phyloP scores from a whole-genome alignment of 495 filamentous ascomycete genomes.

The Aspergillus campestris region DNA sequence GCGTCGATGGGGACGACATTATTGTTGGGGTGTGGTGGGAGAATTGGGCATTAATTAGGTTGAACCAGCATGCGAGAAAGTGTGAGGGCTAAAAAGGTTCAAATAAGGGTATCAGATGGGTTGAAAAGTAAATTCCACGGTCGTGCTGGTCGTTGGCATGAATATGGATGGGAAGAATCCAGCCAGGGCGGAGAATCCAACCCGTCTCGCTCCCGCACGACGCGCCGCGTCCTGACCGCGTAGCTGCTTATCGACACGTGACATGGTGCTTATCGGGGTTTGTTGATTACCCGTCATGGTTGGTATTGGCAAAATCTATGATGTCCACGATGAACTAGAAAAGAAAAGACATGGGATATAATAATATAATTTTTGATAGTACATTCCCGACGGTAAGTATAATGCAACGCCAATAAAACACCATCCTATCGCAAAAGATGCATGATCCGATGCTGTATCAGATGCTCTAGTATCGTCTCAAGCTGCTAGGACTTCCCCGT shows the following conservation, averaged over 20 bases:
- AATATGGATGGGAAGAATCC: background rate
- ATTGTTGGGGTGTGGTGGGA: background rate
- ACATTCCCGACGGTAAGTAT: background rate
- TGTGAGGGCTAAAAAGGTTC: background rate
- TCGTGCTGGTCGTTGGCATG: background rate
- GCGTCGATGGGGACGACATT: conserved; percentile 38
- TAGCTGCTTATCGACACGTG: conserved; percentile 12
- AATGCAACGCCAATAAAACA: conserved; percentile 10
- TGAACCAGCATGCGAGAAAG: background rate
- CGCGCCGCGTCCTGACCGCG: conserved; percentile 14
- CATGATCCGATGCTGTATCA: conserved; percentile 9
- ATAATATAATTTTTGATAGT: background rate
- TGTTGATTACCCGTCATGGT: no score
- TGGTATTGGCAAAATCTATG: no score
- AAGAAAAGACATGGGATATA: no score
- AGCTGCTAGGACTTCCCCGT: no score
- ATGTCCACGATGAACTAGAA: no score
- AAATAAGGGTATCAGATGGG: background rate
- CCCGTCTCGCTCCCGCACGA: background rate
- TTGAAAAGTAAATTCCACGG: background rate
- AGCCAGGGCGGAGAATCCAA: conserved; percentile 12
- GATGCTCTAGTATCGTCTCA: conserved; percentile 5
- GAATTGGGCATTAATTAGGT: background rate
- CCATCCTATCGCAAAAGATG: conserved; percentile 7
- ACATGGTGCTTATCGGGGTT: background rate